Evolutionary conservation across 805 yeast genomes (phyloP).

Genomic region (Wickerhamomyces pijperi): DNA sequence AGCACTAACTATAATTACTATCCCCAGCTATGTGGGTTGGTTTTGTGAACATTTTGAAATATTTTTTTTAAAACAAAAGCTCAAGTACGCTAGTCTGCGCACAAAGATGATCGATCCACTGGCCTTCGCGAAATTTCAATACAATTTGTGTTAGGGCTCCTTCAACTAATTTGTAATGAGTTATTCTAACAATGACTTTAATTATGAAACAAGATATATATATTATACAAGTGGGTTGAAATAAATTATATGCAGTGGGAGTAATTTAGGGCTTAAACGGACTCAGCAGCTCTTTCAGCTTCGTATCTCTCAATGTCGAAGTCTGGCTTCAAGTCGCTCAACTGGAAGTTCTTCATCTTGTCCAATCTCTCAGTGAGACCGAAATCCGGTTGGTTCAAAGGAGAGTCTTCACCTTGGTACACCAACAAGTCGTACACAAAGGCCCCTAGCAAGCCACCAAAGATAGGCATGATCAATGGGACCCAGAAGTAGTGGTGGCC

Average conservation of each 20-base stretch:
- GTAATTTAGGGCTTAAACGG: neutral
- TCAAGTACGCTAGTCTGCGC: too few species aligned
- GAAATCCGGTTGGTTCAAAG: slow-evolving; percentile 32
- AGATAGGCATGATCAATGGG: slow-evolving; percentile 37
- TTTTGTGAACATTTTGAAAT: too few species aligned
- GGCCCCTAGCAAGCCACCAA: slow-evolving; percentile 39
- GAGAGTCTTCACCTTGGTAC: slow-evolving; percentile 41
- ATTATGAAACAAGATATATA: too few species aligned
- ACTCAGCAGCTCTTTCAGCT: neutral
- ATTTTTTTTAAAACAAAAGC: too few species aligned
- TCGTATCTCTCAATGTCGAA: slow-evolving; percentile 8
- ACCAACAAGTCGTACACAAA: slow-evolving; percentile 38
- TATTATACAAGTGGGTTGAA: neutral
- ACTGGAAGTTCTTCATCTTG: slow-evolving; percentile 11
- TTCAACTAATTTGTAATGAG: too few species aligned
- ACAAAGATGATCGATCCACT: too few species aligned
- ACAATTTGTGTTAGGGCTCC: too few species aligned
- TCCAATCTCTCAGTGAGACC: slow-evolving; percentile 12
- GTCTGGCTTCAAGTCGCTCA: slow-evolving; percentile 15
- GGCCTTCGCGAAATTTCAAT: too few species aligned
- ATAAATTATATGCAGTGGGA: neutral
- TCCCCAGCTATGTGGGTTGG: too few species aligned
- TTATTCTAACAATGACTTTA: too few species aligned
- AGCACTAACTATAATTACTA: too few species aligned
- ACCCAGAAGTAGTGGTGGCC: slow-evolving; percentile 41